Evolutionary conservation across 2,329 filamentous ascomycete genomes (phyloP).

Genomic region (Rhynchosporium secalis): DNA sequence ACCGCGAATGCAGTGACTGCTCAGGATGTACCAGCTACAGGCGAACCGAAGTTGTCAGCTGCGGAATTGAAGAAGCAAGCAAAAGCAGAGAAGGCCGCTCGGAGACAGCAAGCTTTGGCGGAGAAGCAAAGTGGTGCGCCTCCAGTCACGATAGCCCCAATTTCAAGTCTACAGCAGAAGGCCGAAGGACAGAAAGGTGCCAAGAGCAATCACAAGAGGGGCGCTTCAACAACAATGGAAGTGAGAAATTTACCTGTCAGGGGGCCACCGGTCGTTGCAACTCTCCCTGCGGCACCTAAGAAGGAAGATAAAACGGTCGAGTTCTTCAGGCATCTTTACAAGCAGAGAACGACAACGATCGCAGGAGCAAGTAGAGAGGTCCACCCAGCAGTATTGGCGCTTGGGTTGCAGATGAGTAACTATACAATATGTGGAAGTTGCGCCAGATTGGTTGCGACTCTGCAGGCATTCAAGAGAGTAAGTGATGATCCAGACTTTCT

Average conservation of each 20-base stretch:
- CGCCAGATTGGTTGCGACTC: constrained; percentile 80
- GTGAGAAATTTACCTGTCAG: constrained; percentile 32
- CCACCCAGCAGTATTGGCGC: constrained; percentile 78
- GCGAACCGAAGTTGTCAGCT: constrained; percentile 53
- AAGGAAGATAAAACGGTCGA: constrained; percentile 66
- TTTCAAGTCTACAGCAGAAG: constrained; percentile 63
- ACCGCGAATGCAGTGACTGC: constrained; percentile 18
- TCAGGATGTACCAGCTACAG: constrained; percentile 18
- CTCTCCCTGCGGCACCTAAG: constrained; percentile 51
- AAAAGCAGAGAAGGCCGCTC: constrained; percentile 88
- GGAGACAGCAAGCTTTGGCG: constrained; percentile 70
- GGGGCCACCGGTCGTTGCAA: constrained; percentile 36
- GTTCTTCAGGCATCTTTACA: constrained; percentile 82
- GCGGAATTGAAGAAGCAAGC: constrained; percentile 73
- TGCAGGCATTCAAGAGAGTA: constrained; percentile 87
- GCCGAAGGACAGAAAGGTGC: constrained; percentile 36
- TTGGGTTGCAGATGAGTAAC: constrained; percentile 80
- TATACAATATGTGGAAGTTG: constrained; percentile 90
- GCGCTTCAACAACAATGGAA: constrained; percentile 36
- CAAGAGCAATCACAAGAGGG: constrained; percentile 44
- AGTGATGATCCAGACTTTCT: constrained; percentile 32
- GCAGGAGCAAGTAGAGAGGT: constrained; percentile 68
- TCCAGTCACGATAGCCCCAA: constrained; percentile 1
- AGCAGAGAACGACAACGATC: constrained; percentile 65
- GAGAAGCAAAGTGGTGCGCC: constrained; percentile 41